These are phyloP conservation scores for Ogataea ganodermae DNA, from an alignment of 805 yeast species.

Conservation along the genomic window DNA sequence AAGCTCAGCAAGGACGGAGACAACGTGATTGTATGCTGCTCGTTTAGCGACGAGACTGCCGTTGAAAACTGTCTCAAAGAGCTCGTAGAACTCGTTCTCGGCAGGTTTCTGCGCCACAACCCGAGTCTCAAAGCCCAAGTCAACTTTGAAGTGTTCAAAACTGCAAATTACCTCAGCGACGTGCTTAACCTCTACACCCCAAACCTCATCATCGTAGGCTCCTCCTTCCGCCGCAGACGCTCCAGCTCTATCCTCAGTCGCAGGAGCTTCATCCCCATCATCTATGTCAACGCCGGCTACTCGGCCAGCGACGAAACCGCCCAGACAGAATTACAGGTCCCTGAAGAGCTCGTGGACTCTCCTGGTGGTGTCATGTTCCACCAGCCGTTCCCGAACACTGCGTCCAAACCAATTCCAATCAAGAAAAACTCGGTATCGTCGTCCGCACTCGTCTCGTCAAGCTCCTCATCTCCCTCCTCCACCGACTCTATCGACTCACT, in stretches of 20 bases:
- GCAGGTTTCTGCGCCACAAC: conserved; percentile 28
- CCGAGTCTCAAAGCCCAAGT: conserved; percentile 46
- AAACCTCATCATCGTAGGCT: conserved; percentile 48
- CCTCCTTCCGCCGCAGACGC: conserved; percentile 27
- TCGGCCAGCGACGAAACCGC: conserved; percentile 10
- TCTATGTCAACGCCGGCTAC: conserved; percentile 26
- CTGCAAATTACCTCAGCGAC: conserved; percentile 53
- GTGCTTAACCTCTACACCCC: conserved; percentile 62
- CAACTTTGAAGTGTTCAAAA: conserved; percentile 57
- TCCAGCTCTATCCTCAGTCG: conserved; percentile 31
- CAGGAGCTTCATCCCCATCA: conserved; percentile 30
- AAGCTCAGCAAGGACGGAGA: conserved; percentile 62
- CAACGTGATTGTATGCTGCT: conserved; percentile 51
- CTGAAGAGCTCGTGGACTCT: conserved; percentile 10
- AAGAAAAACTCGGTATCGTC: conserved; percentile 13
- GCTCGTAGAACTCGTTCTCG: conserved; percentile 45
- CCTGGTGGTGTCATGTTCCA: conserved; percentile 27
- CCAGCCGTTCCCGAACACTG: conserved; percentile 20
- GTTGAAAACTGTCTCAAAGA: conserved; percentile 27
- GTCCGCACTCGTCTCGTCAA: conserved; percentile 9
- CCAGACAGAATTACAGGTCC: neutral
- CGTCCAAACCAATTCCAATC: conserved; percentile 3
- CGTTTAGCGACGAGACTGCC: conserved; percentile 28
- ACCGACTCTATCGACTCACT: conserved; percentile 20
- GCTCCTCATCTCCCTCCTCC: conserved; percentile 14